These are phyloP conservation scores for Cutaneotrichosporon spelunceum DNA, from an alignment of 1,284 basidiomycete genomes.

Conservation along the genomic window DNA sequence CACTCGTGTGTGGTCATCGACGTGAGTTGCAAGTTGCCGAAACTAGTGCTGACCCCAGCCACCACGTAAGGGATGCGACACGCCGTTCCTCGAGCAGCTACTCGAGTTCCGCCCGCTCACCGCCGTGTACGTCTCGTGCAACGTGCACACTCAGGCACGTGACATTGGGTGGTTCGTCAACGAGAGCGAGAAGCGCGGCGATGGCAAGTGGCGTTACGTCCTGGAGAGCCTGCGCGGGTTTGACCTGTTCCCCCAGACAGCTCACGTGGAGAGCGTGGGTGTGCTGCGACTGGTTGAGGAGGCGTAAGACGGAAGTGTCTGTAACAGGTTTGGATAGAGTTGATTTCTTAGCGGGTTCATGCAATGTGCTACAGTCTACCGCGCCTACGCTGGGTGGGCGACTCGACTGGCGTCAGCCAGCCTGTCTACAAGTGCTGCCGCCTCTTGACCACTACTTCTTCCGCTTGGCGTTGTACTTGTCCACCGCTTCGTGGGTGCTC, in stretches of 20 bases:
- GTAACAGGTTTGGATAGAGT: background rate
- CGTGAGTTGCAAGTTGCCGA: slow-evolving; percentile 35
- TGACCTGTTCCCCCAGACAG: slow-evolving; percentile 75
- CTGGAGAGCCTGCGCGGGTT: slow-evolving; percentile 79
- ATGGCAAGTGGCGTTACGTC: slow-evolving; percentile 45
- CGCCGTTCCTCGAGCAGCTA: slow-evolving; percentile 74
- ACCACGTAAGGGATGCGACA: slow-evolving; percentile 85
- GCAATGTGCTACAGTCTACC: background rate
- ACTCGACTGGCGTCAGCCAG: background rate
- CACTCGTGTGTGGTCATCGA: slow-evolving; percentile 50
- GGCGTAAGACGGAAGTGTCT: background rate
- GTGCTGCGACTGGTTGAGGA: slow-evolving; percentile 56
- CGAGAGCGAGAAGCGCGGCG: slow-evolving; percentile 25
- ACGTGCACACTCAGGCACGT: slow-evolving; percentile 60
- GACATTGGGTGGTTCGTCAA: slow-evolving; percentile 26
- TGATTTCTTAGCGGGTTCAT: background rate
- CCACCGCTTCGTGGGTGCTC: slow-evolving; percentile 19
- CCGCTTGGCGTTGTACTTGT: slow-evolving; percentile 17
- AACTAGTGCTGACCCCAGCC: slow-evolving; percentile 56
- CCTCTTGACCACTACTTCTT: slow-evolving; percentile 12
- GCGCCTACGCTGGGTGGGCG: background rate
- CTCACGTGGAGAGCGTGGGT: slow-evolving; percentile 56
- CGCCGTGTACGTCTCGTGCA: slow-evolving; percentile 90
- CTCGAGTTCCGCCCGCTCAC: slow-evolving; percentile 65
- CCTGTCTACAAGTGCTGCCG: background rate